These are phyloP conservation scores for Ceriops decandra DNA, from an alignment of 345 rosid species.

Conservation along the genomic window DNA sequence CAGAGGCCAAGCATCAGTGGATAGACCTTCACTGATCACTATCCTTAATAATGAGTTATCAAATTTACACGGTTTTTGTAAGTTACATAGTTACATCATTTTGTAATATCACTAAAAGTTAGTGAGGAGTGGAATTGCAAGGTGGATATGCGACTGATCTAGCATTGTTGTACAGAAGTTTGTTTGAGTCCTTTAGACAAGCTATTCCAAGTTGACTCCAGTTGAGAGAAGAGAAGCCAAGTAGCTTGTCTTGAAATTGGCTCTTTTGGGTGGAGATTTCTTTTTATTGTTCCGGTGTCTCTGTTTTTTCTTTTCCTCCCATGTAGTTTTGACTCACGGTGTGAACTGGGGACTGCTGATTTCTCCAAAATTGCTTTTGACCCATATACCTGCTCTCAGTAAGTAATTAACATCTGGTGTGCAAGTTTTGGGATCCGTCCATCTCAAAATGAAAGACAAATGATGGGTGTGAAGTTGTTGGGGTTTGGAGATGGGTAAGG, in stretches of 20 bases:
- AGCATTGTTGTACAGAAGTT: slow-evolving; percentile 41
- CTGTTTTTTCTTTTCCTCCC: slow-evolving; percentile 12
- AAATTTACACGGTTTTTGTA: slow-evolving; percentile 2
- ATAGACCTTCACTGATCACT: slow-evolving; percentile 54
- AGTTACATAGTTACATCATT: slow-evolving; percentile 20
- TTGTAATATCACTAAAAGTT: slow-evolving; percentile 25
- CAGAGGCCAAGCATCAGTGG: slow-evolving; percentile 61
- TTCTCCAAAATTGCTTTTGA: slow-evolving; percentile 12
- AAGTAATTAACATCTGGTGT: not conserved
- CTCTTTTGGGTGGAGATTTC: slow-evolving; percentile 16
- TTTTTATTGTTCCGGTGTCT: not conserved
- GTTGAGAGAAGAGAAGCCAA: slow-evolving; percentile 18
- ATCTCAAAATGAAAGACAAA: slow-evolving; percentile 6
- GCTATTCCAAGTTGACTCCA: slow-evolving; percentile 26
- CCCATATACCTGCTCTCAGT: not conserved
- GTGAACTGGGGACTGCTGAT: slow-evolving; percentile 19
- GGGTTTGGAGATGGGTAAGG: slow-evolving; percentile 28
- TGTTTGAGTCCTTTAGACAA: slow-evolving; percentile 13
- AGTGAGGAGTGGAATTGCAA: slow-evolving; percentile 27
- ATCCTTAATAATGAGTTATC: slow-evolving; percentile 8
- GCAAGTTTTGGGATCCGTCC: not conserved
- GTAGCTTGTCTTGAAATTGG: slow-evolving; percentile 22
- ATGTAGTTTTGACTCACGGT: slow-evolving; percentile 24
- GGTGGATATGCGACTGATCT: slow-evolving; percentile 30
- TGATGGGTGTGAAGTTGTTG: slow-evolving; percentile 39